phyloP scores from a whole-genome alignment of 108 stramenopile genomes.

The Nannochloropsis gaditana region DNA sequence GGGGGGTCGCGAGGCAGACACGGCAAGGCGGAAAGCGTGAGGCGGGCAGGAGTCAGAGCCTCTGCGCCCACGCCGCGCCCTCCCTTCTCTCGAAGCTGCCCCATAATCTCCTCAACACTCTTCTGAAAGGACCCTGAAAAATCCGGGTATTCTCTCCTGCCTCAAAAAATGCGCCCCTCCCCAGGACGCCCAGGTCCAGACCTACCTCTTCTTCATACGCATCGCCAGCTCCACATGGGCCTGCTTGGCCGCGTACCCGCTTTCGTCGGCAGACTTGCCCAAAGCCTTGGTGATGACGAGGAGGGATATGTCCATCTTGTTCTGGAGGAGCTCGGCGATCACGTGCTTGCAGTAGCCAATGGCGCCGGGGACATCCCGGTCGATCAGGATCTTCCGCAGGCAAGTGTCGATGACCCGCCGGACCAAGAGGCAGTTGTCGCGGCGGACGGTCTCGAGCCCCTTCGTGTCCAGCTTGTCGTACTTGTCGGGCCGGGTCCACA shows the following conservation, averaged over 20 bases:
- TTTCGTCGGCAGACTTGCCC: conserved; percentile 89
- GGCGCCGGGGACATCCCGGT: conserved; percentile 77
- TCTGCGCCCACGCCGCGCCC: background rate
- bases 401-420: conserved; percentile 92
- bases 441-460: conserved; percentile 96
- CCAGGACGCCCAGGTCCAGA: background rate
- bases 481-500: conserved; percentile 91
- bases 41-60: background rate
- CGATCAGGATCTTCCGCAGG: conserved; percentile 93
- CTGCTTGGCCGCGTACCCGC: conserved; percentile 88
- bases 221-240: conserved; percentile 98
- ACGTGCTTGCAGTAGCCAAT: conserved; percentile 64
- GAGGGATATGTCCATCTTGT: conserved; percentile 96
- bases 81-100: too few relatives aligned
- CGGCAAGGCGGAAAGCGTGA: background rate
- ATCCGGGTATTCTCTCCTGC: too few relatives aligned
- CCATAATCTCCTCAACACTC: too few relatives aligned
- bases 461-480: conserved; percentile 99
- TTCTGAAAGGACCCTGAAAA: too few relatives aligned
- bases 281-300: conserved; percentile 97
- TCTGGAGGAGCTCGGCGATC: conserved; percentile 90
- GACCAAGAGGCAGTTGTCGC: conserved; percentile 96
- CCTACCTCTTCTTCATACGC: conserved; percentile 80
- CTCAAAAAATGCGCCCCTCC: too few relatives aligned
- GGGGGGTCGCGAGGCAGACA: background rate